A percentile compares a stretch with the other conserved stretches of the same genome.
Conservation (phyloP, 148 eudicot species). For the Fagopyrum homotropicum region DNA sequence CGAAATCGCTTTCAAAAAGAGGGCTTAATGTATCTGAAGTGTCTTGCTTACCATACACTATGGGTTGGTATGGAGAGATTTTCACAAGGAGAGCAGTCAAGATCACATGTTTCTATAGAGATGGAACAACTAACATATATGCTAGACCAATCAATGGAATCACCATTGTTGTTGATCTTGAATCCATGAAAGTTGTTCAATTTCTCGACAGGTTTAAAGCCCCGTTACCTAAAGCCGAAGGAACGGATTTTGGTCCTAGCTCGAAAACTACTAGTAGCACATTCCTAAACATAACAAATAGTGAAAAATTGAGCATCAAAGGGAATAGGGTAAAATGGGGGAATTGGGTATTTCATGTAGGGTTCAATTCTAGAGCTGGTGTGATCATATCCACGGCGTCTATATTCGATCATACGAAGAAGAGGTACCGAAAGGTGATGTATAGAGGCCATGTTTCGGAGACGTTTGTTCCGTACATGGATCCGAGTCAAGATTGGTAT, state of each 20-base stretch:
- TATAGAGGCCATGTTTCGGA: conserved; percentile 81
- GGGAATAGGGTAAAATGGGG: conserved; percentile 59
- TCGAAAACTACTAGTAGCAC: conserved; percentile 21
- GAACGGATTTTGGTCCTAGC: conserved; percentile 41
- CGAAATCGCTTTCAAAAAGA: conserved; percentile 44
- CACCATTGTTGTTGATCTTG: conserved; percentile 47
- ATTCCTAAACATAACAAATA: conserved; percentile 6
- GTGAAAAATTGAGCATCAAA: conserved; percentile 23
- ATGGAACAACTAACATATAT: conserved; percentile 59
- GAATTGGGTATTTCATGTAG: conserved; percentile 70
- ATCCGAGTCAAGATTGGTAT: conserved; percentile 74
- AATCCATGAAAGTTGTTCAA: conserved; percentile 28
- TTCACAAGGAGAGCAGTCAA: conserved; percentile 40
- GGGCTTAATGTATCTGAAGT: conserved; percentile 60
- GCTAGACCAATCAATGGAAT: conserved; percentile 72
- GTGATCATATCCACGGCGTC: conserved; percentile 68
- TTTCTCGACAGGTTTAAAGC: conserved; percentile 35
- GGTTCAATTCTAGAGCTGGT: conserved; percentile 64
- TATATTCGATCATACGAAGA: conserved; percentile 31
- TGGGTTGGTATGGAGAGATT: conserved; percentile 74
- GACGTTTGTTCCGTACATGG: conserved; percentile 91
- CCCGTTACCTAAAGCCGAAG: conserved; percentile 52
- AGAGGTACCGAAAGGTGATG: conserved; percentile 39
- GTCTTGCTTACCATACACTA: conserved; percentile 63
- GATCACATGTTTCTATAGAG: conserved; percentile 56